Evolutionary conservation across 192 early-diverging fungal genomes (phyloP).

Genomic region (Backusella luteola): DNA sequence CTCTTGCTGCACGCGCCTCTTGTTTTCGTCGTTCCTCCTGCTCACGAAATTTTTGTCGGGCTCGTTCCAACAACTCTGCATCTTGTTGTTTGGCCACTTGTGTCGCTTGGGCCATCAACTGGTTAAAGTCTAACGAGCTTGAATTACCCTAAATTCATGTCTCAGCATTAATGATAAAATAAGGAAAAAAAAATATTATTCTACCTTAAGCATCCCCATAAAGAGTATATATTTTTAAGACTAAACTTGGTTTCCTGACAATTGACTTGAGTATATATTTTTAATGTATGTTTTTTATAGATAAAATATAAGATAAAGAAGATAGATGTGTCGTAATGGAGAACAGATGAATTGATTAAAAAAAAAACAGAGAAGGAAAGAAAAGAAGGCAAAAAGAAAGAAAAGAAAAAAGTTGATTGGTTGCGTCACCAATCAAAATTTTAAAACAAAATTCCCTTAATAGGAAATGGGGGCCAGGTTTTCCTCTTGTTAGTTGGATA

Average conservation of each 20-base stretch:
- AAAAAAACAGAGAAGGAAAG: background rate
- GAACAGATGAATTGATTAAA: background rate
- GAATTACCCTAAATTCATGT: conserved; percentile 6
- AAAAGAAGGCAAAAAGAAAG: background rate
- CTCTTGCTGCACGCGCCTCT: conserved; percentile 6
- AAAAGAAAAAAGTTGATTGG: background rate
- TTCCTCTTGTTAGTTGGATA: background rate
- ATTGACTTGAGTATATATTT: background rate
- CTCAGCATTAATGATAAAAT: background rate
- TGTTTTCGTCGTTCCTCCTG: background rate
- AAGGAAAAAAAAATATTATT: background rate
- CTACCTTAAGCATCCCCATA: background rate
- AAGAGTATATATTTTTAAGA: background rate
- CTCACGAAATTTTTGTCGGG: conserved; percentile 15
- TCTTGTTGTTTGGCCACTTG: conserved; percentile 24
- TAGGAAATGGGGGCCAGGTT: background rate
- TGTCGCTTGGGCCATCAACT: conserved; percentile 21
- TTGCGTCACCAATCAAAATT: background rate
- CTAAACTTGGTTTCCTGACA: background rate
- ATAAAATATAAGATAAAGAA: background rate
- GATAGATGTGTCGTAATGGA: background rate
- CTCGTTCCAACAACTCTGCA: conserved; percentile 12
- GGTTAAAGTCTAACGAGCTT: conserved; percentile 9
- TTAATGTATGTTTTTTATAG: background rate
- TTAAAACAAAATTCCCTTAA: background rate